Percentiles rank a stretch among this genome's conserved stretches.
These are phyloP conservation scores for Melampsora larici-populina DNA, from an alignment of 1,284 basidiomycete species.

Conservation along the genomic window DNA sequence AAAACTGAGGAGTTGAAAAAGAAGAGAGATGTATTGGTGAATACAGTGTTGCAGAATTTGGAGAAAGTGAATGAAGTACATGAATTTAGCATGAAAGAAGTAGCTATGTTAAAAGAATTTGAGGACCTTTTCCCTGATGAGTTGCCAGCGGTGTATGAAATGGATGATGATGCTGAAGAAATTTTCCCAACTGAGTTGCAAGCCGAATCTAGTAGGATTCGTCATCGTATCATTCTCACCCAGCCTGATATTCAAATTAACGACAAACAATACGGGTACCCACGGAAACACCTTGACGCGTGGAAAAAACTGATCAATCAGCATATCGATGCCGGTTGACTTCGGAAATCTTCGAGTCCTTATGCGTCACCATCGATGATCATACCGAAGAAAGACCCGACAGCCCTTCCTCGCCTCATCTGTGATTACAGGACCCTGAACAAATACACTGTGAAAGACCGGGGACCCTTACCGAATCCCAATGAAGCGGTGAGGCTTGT, in stretches of 20 bases:
- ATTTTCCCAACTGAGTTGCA: not conserved
- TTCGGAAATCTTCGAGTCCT: not conserved
- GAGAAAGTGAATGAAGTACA: not conserved
- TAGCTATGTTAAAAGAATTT: too few species aligned
- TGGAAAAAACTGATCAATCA: not conserved
- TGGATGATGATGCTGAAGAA: not conserved
- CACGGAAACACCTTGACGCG: not conserved
- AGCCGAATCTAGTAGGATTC: not conserved
- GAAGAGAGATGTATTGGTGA: not conserved
- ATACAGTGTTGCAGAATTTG: not conserved
- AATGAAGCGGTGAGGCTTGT: too few species aligned
- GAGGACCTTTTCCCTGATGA: too few species aligned
- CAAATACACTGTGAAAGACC: too few species aligned
- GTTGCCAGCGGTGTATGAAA: not conserved
- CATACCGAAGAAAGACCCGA: too few species aligned
- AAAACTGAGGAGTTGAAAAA: not conserved
- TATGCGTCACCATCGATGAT: not conserved
- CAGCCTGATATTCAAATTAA: not conserved
- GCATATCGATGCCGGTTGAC: not conserved
- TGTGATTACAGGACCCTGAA: too few species aligned
- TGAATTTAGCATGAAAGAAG: not conserved
- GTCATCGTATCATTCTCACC: not conserved
- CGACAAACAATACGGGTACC: too few species aligned
- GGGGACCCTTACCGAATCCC: too few species aligned
- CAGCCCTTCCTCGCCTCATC: too few species aligned